phyloP scores from a whole-genome alignment of 225 moss, liverwort and hornwort genomes.

The Asterella californica region DNA sequence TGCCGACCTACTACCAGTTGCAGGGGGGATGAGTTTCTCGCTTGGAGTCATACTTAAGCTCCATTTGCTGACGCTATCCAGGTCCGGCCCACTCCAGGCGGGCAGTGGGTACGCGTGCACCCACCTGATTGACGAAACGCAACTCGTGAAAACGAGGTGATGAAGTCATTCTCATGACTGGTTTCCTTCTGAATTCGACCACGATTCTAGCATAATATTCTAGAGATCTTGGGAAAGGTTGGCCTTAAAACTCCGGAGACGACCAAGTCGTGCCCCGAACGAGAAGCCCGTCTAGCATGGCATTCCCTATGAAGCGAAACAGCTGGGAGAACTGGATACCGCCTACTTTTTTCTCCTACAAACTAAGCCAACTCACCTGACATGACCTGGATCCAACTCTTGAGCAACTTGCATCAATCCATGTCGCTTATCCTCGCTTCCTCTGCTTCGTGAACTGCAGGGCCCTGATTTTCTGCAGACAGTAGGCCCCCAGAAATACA shows the following conservation, averaged over 20 bases:
- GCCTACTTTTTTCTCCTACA: background rate
- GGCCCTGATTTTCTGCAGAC: background rate
- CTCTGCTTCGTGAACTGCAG: background rate
- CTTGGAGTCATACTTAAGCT: conserved; percentile 2
- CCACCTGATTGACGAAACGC: background rate
- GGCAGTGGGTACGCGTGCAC: too few relatives aligned
- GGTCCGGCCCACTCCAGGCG: background rate
- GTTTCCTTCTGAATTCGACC: background rate
- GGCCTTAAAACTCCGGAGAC: background rate
- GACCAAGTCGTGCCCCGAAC: background rate
- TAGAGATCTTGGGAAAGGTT: background rate
- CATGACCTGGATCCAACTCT: background rate
- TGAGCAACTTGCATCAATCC: background rate
- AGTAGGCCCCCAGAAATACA: background rate
- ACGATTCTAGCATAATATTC: background rate
- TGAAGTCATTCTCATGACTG: background rate
- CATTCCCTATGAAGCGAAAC: background rate
- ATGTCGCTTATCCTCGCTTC: background rate
- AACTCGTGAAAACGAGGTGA: background rate
- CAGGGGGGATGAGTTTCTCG: background rate
- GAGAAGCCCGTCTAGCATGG: background rate
- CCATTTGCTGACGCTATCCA: background rate
- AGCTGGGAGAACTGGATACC: background rate
- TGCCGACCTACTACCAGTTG: background rate
- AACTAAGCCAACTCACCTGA: background rate